Conservation (phyloP, 495 filamentous ascomycete genomes). For the Bathelium albidoporum region DNA sequence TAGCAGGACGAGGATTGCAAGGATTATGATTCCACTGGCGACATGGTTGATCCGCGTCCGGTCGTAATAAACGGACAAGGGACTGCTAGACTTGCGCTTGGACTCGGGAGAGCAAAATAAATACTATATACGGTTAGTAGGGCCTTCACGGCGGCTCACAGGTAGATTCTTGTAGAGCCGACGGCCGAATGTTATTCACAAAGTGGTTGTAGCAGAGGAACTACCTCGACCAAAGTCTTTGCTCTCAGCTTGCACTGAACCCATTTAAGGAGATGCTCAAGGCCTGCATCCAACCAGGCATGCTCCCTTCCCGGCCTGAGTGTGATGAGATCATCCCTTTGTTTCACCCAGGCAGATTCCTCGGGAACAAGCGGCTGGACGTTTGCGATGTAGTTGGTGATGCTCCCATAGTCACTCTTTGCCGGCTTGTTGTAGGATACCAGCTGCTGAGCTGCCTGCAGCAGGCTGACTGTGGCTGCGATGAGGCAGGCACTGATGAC, state of each 20-base stretch:
- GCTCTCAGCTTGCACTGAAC: not conserved
- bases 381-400: conserved; percentile 14
- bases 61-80: conserved; percentile 8
- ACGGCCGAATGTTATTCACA: not conserved
- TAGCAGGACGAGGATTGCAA: conserved; percentile 20
- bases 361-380: conserved; percentile 10
- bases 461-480: conserved; percentile 4
- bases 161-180: no score
- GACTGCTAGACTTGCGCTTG: conserved; percentile 3
- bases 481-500: not conserved
- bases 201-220: not conserved
- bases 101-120: conserved; percentile 15
- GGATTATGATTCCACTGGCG: conserved; percentile 15
- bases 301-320: conserved; percentile 18
- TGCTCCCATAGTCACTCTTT: conserved; percentile 16
- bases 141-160: no score
- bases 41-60: conserved; percentile 12
- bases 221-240: conserved; percentile 10
- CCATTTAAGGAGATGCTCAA: conserved; percentile 15
- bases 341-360: conserved; percentile 14
- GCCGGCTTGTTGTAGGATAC: conserved; percentile 16
- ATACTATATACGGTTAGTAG: conserved; percentile 6
- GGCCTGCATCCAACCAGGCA: conserved; percentile 18
- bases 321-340: conserved; percentile 22
- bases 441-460: conserved; percentile 20